A percentile compares a stretch with the other conserved stretches of the same genome.
Evolutionary conservation across 75 land plant species (phyloP).

Genomic region (Larix kaempferi): DNA sequence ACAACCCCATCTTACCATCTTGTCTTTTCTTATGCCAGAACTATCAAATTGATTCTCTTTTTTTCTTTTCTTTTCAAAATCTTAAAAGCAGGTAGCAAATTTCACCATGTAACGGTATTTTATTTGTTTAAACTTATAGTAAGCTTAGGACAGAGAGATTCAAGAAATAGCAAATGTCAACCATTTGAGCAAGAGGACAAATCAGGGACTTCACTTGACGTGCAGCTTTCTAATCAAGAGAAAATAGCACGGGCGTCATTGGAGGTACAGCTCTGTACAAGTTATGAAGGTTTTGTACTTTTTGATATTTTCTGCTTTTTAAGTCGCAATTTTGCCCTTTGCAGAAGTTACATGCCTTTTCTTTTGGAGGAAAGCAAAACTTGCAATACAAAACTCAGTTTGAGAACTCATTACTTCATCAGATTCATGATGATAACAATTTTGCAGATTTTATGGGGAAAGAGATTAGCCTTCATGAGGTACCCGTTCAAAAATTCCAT

Average conservation of each 20-base stretch:
- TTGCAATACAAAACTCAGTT: not conserved
- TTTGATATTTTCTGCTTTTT: not conserved
- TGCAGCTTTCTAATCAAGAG: constrained; percentile 1
- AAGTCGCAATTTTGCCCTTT: not conserved
- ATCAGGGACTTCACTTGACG: not conserved
- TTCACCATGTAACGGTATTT: not conserved
- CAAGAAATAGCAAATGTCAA: not conserved
- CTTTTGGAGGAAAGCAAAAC: not conserved
- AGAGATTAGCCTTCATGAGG: not conserved
- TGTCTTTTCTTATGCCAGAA: no score
- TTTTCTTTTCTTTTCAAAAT: no score
- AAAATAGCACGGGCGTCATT: not conserved
- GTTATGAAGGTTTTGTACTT: not conserved
- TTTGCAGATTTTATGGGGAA: not conserved
- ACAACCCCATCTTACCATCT: not conserved
- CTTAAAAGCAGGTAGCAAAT: no score
- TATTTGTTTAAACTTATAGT: not conserved
- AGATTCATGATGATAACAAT: not conserved
- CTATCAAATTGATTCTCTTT: no score
- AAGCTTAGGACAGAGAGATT: not conserved
- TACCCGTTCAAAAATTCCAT: not conserved
- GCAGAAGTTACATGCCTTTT: constrained; percentile 9
- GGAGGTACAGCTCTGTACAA: not conserved
- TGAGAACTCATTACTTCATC: not conserved
- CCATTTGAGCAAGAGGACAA: not conserved